Base-by-base conservation (phyloP, 2,329 filamentous ascomycete genomes). In the Apiospora hydei region DNA sequence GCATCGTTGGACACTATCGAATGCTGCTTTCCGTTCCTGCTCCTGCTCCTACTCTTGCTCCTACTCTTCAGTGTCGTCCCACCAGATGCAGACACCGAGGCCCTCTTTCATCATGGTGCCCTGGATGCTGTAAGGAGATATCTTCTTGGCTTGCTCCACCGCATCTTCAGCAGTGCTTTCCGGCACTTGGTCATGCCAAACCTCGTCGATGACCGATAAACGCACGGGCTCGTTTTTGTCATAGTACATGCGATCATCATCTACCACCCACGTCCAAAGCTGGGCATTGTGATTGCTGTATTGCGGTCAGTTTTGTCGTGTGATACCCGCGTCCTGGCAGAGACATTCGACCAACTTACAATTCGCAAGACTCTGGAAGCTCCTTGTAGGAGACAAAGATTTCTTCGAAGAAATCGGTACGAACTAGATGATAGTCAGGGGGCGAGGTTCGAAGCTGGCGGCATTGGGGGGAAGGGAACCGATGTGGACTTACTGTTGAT, bases 351-450 rank as follows among this genome's bases (percentile, higher is more conserved):
- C 18, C 51, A 38, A 84, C 91, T 83, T 83, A 95, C 92, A 94
- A 98, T 80, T 90, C 88, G 38, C 91, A 90, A n/a, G 90, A 91
- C 41, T 93, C 90, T 51, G 95, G 93, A 4, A 97, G 87, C 75
- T 94, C 90, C 71, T 91, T 88, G 47, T 89, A 90, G 0, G 89
- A 94, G 74, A 98, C 90, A 72, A 94, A 92, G 44, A 99, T 94
- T 75, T 98, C 95, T 77, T 96, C 93, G 77, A 98, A 99, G 82
- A 99, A 99, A 74, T 98, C 94, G 4, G 95, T 92, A 68, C 91
- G 91, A 73, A 98, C 91, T 92, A 73, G 11, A 46, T 47, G 26
- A 10, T 13, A 26, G 66, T 68, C n/a, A 68, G 66, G 14, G 26
- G 16, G 30, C 24, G 4, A 47, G 43, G n/a, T 47, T 11, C 13